These are phyloP conservation scores for Penicillium hordei DNA, from an alignment of 2,329 filamentous ascomycete species.

Conservation along the genomic window DNA sequence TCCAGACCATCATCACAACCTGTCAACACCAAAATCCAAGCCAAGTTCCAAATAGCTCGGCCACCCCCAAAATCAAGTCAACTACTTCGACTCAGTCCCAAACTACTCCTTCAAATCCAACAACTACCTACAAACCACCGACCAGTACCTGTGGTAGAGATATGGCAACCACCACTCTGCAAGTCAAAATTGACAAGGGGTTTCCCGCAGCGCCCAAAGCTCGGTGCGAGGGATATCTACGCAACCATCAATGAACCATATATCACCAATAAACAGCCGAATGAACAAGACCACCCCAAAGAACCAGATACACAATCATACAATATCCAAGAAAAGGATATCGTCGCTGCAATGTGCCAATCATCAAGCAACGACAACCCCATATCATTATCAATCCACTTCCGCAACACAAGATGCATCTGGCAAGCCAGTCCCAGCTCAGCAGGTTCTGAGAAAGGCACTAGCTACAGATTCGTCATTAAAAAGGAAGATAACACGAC, in stretches of 20 bases:
- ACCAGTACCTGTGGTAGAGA: slow-evolving; percentile 32
- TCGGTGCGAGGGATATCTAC: slow-evolving; percentile 30
- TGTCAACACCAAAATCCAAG: slow-evolving; percentile 22
- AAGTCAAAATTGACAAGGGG: slow-evolving; percentile 27
- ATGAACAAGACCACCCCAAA: background rate
- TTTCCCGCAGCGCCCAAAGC: slow-evolving; percentile 22
- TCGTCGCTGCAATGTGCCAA: slow-evolving; percentile 22
- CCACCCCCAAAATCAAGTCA: slow-evolving; percentile 32
- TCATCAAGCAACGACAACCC: background rate
- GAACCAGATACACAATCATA: background rate
- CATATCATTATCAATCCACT: slow-evolving; percentile 15
- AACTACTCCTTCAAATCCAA: slow-evolving; percentile 36
- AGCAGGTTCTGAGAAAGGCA: slow-evolving; percentile 6
- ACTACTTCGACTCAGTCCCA: slow-evolving; percentile 29
- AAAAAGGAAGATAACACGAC: background rate
- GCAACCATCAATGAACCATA: slow-evolving; percentile 31
- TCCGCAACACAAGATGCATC: slow-evolving; percentile 18
- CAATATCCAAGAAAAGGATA: slow-evolving; percentile 11
- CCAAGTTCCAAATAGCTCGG: slow-evolving; percentile 32
- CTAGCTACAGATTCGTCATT: slow-evolving; percentile 20
- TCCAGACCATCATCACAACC: slow-evolving; percentile 11
- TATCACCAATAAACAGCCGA: slow-evolving; percentile 3
- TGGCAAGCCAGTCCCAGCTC: slow-evolving; percentile 17
- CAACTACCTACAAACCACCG: slow-evolving; percentile 27
- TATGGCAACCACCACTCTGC: slow-evolving; percentile 32